Evolutionary conservation across 108 stramenopile species (phyloP).

Genomic region (Pseudonitzschia pungens): DNA sequence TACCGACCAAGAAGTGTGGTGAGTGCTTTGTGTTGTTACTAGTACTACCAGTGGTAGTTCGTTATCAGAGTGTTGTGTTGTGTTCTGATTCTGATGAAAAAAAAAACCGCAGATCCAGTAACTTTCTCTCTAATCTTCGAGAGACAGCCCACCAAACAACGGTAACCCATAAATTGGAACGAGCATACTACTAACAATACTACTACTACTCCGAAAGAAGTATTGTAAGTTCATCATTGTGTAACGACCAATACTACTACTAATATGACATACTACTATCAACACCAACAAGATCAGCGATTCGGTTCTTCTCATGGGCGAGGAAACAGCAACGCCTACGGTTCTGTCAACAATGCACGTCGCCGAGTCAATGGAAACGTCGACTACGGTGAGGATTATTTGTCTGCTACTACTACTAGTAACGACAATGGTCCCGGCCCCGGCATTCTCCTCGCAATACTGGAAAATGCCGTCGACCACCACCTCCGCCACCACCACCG

Average conservation of each 20-base stretch:
- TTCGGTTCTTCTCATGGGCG: not conserved
- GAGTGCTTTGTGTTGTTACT: not conserved
- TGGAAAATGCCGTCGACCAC: conserved; percentile 43
- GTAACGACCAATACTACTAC: not conserved
- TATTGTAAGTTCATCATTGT: no score
- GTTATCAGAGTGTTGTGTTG: not conserved
- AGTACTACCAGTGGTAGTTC: not conserved
- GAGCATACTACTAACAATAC: no score
- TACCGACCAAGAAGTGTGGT: no score
- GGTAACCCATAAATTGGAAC: no score
- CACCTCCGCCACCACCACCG: conserved; percentile 1
- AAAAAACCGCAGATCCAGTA: no score
- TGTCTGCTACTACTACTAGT: not conserved
- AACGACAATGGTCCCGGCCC: conserved; percentile 18
- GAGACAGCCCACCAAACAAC: no score
- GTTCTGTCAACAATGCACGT: not conserved
- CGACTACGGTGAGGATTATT: not conserved
- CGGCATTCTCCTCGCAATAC: conserved; percentile 44
- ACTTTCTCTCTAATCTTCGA: no score
- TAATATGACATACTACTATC: no score
- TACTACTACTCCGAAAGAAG: no score
- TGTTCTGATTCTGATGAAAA: no score
- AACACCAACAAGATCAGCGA: no score
- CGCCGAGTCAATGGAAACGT: not conserved
- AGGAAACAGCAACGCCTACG: not conserved